Base-by-base conservation (phyloP, 306 rosid species). In the Rosa lucieae region DNA sequence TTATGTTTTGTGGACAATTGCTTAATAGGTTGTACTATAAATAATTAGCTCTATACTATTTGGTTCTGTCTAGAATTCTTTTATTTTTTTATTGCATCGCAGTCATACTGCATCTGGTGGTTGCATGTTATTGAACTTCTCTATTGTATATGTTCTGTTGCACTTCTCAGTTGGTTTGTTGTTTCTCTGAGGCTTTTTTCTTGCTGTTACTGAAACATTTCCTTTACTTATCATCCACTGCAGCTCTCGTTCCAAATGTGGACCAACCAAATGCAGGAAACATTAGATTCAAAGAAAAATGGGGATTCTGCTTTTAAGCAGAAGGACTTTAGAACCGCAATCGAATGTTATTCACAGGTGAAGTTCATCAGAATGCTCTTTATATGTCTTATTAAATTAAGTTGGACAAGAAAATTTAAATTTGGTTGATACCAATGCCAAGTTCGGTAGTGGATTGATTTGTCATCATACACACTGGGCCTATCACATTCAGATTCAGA, bases 241-340 rank as follows among this genome's bases (percentile, higher is more conserved):
- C 91, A 92, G 96, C 84, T 89, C 77, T 90, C 96, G 1, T 92
- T 92, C 82, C 96, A 92, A 75, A 90, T 92, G 97, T 92, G 95
- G 93, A 90, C 92, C 14, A 87, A 86, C 84, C 91, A 87, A 81
- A 92, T 92, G 93, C 97, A 90, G 85, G 97, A 92, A 21, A 85
- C 92, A 37, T 82, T 92, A 80, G 89, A 88, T 82, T 87, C 90
- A 43, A 92, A 88, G 92, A 89, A 89, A 85, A 89, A 82, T 76
- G 96, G 93, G 9, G 97, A 90, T 82, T 75, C 69, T 66, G 89
- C 93, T 73, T 90, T 92, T 77, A 85, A 86, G 71, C 90, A 83
- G 76, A 90, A 88, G 82, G 93, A 89, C 72, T 89, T 90, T 35
- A 80, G 37, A 82, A 82, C 81, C 63, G 90, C 97, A 32, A 90